Evolutionary conservation across 2,329 filamentous ascomycete genomes (phyloP).

Genomic region (Trichoderma pleuroti): DNA sequence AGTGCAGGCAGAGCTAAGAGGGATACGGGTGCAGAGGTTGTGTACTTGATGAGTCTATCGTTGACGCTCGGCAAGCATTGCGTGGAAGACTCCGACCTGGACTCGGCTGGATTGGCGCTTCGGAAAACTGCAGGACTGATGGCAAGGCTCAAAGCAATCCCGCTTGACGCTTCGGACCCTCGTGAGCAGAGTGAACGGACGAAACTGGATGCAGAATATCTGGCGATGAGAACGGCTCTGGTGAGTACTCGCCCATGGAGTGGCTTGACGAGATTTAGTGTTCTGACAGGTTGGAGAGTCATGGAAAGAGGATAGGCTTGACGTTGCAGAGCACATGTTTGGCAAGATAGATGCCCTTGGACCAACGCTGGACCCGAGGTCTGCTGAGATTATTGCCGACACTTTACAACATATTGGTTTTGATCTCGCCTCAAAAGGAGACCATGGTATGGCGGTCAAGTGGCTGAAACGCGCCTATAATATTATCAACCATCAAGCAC

Average conservation of each 20-base stretch:
- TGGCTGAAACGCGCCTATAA: constrained; percentile 72
- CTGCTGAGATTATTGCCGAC: constrained; percentile 62
- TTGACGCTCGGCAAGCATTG: constrained; percentile 59
- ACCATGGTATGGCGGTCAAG: constrained; percentile 55
- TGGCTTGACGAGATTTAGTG: not conserved
- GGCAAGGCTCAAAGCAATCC: constrained; percentile 22
- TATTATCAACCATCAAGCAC: constrained; percentile 52
- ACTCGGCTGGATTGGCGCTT: constrained; percentile 58
- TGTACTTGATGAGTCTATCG: constrained; percentile 63
- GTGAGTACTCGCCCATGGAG: constrained; percentile 42
- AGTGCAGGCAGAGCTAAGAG: constrained; percentile 31
- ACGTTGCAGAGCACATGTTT: constrained; percentile 78
- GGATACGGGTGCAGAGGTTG: constrained; percentile 35
- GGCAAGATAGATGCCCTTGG: constrained; percentile 49
- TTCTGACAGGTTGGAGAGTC: constrained; percentile 47
- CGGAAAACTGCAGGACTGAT: constrained; percentile 60
- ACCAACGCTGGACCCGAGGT: constrained; percentile 42
- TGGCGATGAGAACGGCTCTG: constrained; percentile 61
- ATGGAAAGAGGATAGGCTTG: constrained; percentile 69
- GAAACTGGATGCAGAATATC: constrained; percentile 57
- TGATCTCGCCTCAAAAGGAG: constrained; percentile 48
- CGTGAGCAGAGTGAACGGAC: constrained; percentile 17
- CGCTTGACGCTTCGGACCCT: not conserved
- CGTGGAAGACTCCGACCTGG: constrained; percentile 51
- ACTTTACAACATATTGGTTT: constrained; percentile 71